Evolutionary conservation across 805 yeast genomes (phyloP).

Genomic region (Yarrowia osloensis): DNA sequence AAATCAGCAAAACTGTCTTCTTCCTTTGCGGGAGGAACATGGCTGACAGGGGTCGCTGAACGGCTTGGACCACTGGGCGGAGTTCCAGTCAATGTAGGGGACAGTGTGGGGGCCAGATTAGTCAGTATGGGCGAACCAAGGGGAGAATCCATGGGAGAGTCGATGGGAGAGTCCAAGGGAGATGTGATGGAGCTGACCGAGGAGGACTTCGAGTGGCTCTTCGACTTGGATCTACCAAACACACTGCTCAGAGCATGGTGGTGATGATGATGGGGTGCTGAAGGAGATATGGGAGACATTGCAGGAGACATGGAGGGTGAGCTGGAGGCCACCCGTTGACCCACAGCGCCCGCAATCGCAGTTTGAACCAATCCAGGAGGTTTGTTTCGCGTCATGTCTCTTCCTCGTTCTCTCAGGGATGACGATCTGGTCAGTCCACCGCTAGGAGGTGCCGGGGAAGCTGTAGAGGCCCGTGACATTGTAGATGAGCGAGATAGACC

Average conservation of each 20-base stretch:
- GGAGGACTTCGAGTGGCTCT: slow-evolving; percentile 1
- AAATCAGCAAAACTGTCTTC: slow-evolving; percentile 19
- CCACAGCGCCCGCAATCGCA: background rate
- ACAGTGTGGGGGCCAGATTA: background rate
- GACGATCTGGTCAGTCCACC: background rate
- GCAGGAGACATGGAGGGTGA: slow-evolving; percentile 1
- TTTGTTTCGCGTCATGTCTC: slow-evolving; percentile 4
- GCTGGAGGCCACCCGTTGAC: background rate
- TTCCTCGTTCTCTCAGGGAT: background rate
- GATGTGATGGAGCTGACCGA: background rate
- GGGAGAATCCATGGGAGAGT: slow-evolving; percentile 4
- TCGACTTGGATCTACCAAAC: background rate
- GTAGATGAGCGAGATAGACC: slow-evolving; percentile 1
- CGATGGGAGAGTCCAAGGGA: background rate
- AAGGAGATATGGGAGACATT: background rate
- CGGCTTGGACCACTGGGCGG: background rate
- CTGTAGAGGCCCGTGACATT: background rate
- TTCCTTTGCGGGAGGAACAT: background rate
- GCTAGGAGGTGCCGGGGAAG: background rate
- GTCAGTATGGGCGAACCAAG: slow-evolving; percentile 8
- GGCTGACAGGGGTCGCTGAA: background rate
- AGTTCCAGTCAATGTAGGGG: background rate
- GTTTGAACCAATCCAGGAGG: slow-evolving; percentile 8
- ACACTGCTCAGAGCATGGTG: background rate
- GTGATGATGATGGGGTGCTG: background rate